Base-by-base conservation (phyloP, 352 stramenopile genomes). In the Phytophthora cactorum region DNA sequence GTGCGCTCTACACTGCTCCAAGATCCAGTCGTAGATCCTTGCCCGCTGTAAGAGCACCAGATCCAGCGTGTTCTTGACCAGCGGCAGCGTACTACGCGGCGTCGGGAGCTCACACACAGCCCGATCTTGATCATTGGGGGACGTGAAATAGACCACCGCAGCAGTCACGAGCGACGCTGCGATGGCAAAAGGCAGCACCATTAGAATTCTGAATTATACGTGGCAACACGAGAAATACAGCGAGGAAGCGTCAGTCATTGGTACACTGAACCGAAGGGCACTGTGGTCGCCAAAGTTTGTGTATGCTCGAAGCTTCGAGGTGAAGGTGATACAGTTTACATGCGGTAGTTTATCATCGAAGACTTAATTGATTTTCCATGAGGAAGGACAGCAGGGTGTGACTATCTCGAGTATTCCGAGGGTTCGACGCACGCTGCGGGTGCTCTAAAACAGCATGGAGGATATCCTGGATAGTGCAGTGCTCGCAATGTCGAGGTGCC, bases 11-110 rank as follows among this genome's bases (percentile, higher is more conserved):
- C 68, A 84, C 41, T 89, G 75, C 53, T 91, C 79, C 17, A 78
- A 44, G 46, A 91, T 75, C 82, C 81, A 89, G 58, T 89, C 80
- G 68, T 89, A 80, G 47, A 89, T 63, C 17, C 79, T 72, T 17
- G 57, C n/a, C n/a, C 72, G 72, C 31, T 91, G 80, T 29, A 50
- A 70, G 32, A 77, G 28, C 2, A 68, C 51, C 56, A 87, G 52
- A 22, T 89, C 82, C 31, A 89, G 59, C 43, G 81, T 88, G 61
- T 89, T 89, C 65, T 79, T 77, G 5, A 89, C 31, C 25, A 88
- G 9, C 2, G 80, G 81, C 11, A 89, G 71, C 27, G 80, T 88
- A 15, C 73, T 68, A 22, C 22, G 22, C 22, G 22, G 22, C 22
- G 22, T 22, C 9, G 83, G 83, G 22, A 91, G 59, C 4, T 73